Percentiles rank a stretch among this genome's conserved stretches.
phyloP scores from a whole-genome alignment of 2,329 filamentous ascomycete genomes.

The Apiospora aurea region DNA sequence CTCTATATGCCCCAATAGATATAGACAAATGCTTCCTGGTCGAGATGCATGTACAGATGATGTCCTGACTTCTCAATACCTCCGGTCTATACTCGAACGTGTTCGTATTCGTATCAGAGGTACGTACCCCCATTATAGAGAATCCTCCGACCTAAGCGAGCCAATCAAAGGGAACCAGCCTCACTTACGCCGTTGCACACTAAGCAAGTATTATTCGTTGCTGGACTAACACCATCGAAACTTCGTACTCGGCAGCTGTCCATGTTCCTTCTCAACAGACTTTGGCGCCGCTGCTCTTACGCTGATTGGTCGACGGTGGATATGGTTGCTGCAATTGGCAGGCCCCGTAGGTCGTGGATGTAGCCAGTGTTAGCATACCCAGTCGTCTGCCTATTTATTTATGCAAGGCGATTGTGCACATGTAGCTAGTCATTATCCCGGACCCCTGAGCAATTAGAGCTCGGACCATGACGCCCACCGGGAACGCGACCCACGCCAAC shows the following conservation, averaged over 20 bases:
- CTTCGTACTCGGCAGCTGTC: neutral
- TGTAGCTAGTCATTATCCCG: too few relatives aligned
- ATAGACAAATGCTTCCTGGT: neutral
- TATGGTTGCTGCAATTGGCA: too few relatives aligned
- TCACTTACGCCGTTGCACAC: neutral
- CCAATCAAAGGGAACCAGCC: neutral
- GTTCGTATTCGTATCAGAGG: neutral
- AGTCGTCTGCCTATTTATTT: too few relatives aligned
- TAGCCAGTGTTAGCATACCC: too few relatives aligned
- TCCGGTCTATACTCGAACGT: neutral
- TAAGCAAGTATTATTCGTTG: neutral
- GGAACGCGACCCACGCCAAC: neutral
- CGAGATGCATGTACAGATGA: neutral
- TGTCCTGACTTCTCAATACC: neutral
- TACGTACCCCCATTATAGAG: neutral
- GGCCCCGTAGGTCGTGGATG: too few relatives aligned
- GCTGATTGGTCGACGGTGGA: neutral
- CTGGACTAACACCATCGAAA: neutral
- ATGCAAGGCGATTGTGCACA: too few relatives aligned
- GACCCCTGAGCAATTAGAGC: neutral
- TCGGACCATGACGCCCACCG: neutral
- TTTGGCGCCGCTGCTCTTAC: neutral
- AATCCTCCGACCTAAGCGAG: neutral
- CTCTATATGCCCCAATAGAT: neutral
- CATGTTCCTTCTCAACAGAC: neutral